Conservation (phyloP, 73 alveolate genomes). For the Symbiodinium natans region DNA sequence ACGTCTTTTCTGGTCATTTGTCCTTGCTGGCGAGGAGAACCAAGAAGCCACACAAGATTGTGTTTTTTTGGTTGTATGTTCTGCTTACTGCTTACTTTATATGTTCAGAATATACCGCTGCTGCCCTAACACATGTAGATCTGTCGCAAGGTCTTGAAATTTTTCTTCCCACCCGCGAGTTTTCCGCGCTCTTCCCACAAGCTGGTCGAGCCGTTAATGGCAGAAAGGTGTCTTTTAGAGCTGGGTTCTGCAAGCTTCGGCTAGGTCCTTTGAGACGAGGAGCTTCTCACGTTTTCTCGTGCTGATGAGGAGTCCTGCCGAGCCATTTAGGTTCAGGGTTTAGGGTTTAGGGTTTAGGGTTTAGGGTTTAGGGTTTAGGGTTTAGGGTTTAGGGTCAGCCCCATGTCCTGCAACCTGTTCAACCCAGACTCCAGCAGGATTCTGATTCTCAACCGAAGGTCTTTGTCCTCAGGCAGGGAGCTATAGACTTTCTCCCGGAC, state of each 20-base stretch:
- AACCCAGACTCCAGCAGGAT: no score
- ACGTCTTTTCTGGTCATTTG: no score
- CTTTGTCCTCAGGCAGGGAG: not conserved
- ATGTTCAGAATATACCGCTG: no score
- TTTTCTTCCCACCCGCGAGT: not conserved
- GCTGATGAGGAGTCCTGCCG: not conserved
- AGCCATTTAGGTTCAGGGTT: not conserved
- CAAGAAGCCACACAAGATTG: no score
- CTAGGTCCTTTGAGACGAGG: slow-evolving; percentile 10
- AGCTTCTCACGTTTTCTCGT: not conserved
- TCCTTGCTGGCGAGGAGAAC: no score
- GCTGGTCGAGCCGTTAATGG: not conserved
- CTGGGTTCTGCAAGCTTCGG: not conserved
- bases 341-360: not conserved
- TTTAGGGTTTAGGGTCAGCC: not conserved
- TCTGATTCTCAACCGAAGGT: not conserved
- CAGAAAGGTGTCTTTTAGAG: not conserved
- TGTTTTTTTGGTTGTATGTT: no score
- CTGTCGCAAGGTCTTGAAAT: no score
- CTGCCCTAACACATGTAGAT: no score
- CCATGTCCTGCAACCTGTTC: no score
- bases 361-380: not conserved
- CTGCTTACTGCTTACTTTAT: no score
- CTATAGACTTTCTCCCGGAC: not conserved
- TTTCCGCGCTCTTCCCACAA: slow-evolving; percentile 5